phyloP scores from a whole-genome alignment of 2,329 filamentous ascomycete species.

The Ophiocordyceps polyrhachis-furcata region DNA sequence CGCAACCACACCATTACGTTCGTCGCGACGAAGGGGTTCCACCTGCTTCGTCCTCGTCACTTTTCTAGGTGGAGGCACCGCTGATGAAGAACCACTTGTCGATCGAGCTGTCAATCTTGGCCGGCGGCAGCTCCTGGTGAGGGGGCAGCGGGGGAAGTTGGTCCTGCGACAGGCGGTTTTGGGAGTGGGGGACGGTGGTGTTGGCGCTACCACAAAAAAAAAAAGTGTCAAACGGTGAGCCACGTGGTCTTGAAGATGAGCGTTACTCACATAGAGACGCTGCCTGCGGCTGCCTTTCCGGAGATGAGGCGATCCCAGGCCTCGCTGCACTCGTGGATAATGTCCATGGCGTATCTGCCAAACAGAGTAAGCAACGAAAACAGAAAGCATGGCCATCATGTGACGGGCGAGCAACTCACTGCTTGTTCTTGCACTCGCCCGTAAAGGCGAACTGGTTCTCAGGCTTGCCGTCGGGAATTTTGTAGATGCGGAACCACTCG shows the following conservation, averaged over 20 bases:
- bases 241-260: neutral
- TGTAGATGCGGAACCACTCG: conserved; percentile 99
- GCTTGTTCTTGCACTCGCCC: conserved; percentile 99
- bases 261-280: conserved; percentile 55
- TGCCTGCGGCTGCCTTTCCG: conserved; percentile 65
- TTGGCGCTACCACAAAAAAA: conserved; percentile 47
- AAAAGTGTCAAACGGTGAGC: conserved; percentile 9
- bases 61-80: conserved; percentile 64
- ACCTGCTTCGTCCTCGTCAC: neutral
- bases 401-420: conserved; percentile 28
- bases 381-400: neutral
- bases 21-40: neutral
- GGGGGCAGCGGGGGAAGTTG: conserved; percentile 60
- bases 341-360: conserved; percentile 71
- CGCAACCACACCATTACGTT: neutral
- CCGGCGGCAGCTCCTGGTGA: conserved; percentile 63
- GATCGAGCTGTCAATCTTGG: conserved; percentile 85
- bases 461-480: conserved; percentile 99
- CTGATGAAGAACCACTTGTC: conserved; percentile 99
- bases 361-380: conserved; percentile 2
- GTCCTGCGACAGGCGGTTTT: conserved; percentile 48
- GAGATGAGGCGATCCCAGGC: conserved; percentile 94
- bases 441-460: conserved; percentile 99
- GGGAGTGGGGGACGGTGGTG: conserved; percentile 53
- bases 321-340: conserved; percentile 88